Base-by-base conservation (phyloP, 2,329 filamentous ascomycete genomes). In the Cladobotryum mycophilum region DNA sequence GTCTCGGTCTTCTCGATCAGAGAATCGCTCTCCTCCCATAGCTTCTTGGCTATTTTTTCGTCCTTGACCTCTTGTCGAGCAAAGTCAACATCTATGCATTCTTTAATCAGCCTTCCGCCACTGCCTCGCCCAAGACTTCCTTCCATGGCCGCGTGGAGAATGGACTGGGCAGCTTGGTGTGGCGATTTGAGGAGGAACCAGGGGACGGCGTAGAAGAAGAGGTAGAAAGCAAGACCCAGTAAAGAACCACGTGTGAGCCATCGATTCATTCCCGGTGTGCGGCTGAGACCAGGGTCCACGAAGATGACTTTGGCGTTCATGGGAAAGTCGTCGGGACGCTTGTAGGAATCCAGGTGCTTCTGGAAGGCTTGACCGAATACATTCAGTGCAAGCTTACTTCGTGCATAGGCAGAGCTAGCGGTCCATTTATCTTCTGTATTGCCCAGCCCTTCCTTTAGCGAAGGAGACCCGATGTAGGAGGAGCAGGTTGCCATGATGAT, bases 161-260 rank as follows among this genome's bases (percentile, higher is more conserved):
- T 83, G 5, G 87, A 90, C 70, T 99, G 91, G 1, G 92, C 88
- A 2, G 89, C 93, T 70, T 88, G 84, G 47, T 84, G 71, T 1
- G 90, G 81, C 34, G 87, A 91, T 69, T 99, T 97, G 48, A 99
- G 74, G 1, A 96, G 67, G 18, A 99, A 68, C 89, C 92, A 97
- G 67, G 88, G 89, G 0, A 95, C 58, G 1, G 86, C 78, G 76
- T 92, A 99, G 34, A 82, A 81, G 11, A 86, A 41, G 7, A 96
- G 66, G 67, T 99, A 99, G 15, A 89, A 45, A 0, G 84, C 67
- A 17, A 99, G 73, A 0, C 91, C 91, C 78, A 82, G 84, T 0
- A 99, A 74, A 3, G 88, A 88, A 6, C 93, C 93, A 33, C 89
- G 79, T 0, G 88, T 90, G 25, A 99, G 73, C 85, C 90, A 97